Evolutionary conservation across 805 yeast genomes (phyloP).

Genomic region (Yamadazyma paraphyllophila): DNA sequence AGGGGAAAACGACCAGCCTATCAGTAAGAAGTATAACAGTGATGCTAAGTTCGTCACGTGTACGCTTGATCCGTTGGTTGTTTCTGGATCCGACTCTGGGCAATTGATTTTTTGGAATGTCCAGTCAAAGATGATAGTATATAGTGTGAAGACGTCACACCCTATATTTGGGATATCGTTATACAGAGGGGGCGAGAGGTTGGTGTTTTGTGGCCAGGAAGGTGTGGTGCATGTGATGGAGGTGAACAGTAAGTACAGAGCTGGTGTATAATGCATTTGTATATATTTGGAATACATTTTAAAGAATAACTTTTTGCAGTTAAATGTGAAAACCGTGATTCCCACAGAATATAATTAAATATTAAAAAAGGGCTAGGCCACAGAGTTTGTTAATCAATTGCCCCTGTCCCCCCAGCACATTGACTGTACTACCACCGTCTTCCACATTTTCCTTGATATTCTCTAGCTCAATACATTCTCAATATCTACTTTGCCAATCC

Average conservation of each 20-base stretch:
- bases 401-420: no score
- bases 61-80: slow-evolving; percentile 39
- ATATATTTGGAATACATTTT: no score
- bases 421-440: no score
- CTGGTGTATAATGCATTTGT: not conserved
- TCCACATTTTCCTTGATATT: no score
- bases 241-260: slow-evolving; percentile 4
- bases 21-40: slow-evolving; percentile 54
- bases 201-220: slow-evolving; percentile 29
- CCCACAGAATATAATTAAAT: no score
- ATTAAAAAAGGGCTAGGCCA: no score
- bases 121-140: slow-evolving; percentile 52
- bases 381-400: no score
- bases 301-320: no score
- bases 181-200: slow-evolving; percentile 31
- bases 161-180: slow-evolving; percentile 38
- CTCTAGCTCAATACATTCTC: no score
- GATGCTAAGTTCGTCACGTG: slow-evolving; percentile 49
- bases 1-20: slow-evolving; percentile 27
- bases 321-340: no score
- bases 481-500: no score
- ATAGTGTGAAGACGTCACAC: slow-evolving; percentile 17
- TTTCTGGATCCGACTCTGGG: slow-evolving; percentile 63
- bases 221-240: slow-evolving; percentile 17
- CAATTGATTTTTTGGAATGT: slow-evolving; percentile 62